A percentile compares a stretch with the other conserved stretches of the same genome.
Evolutionary conservation across 306 rosid species (phyloP).

Genomic region (Acacia melanoxylon): DNA sequence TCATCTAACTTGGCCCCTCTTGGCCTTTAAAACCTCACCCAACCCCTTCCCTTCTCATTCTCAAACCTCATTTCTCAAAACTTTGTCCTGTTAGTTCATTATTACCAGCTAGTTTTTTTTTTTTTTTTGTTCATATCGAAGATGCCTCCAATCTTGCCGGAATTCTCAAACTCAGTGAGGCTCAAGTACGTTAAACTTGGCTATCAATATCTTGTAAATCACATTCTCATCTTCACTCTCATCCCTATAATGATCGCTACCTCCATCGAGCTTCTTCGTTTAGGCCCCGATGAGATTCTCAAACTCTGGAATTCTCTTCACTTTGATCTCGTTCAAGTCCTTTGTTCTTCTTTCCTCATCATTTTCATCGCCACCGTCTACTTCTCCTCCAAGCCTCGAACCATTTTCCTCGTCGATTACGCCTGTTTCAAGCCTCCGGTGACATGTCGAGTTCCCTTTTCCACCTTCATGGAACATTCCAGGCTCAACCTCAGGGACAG

Average conservation of each 20-base stretch:
- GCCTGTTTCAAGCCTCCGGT: slow-evolving; percentile 82
- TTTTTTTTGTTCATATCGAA: neutral
- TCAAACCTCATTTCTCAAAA: neutral
- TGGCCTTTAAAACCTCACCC: slow-evolving; percentile 54
- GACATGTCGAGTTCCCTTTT: slow-evolving; percentile 78
- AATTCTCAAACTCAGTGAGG: slow-evolving; percentile 67
- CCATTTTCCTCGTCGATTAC: slow-evolving; percentile 71
- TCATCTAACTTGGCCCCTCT: slow-evolving; percentile 66
- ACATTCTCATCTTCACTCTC: slow-evolving; percentile 61
- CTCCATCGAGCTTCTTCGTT: slow-evolving; percentile 43
- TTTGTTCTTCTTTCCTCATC: slow-evolving; percentile 60
- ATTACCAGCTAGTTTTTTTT: too few relatives aligned
- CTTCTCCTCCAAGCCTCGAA: slow-evolving; percentile 73
- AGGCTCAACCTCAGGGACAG: slow-evolving; percentile 59
- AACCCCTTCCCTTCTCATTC: slow-evolving; percentile 31
- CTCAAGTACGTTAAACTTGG: slow-evolving; percentile 81
- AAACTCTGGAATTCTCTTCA: slow-evolving; percentile 56
- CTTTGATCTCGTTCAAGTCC: slow-evolving; percentile 53
- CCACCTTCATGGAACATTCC: slow-evolving; percentile 92
- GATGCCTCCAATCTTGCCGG: slow-evolving; percentile 65
- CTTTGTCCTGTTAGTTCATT: neutral
- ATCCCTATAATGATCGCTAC: slow-evolving; percentile 51
- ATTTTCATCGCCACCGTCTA: slow-evolving; percentile 61
- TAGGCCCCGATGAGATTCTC: slow-evolving; percentile 68
- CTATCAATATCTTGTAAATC: slow-evolving; percentile 78